Conservation (phyloP, 345 rosid genomes). For the Moricandia moricandioides region DNA sequence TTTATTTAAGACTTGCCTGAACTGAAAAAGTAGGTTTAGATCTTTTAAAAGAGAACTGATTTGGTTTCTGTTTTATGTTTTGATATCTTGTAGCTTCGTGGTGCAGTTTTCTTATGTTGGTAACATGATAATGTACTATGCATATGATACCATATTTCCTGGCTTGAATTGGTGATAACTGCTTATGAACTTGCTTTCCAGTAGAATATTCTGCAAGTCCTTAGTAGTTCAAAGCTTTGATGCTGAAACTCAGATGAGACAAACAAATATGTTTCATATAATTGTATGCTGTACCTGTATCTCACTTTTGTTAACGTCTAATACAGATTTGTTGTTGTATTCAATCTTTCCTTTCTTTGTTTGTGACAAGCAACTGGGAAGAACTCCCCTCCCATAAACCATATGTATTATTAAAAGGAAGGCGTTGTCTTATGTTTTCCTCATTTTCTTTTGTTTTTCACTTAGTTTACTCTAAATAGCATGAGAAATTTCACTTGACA, state of each 20-base stretch:
- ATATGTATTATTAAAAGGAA: neutral
- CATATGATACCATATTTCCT: neutral
- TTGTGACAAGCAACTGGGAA: slow-evolving; percentile 1
- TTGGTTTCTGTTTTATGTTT: neutral
- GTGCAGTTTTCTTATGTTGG: neutral
- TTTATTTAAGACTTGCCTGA: neutral
- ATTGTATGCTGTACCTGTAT: neutral
- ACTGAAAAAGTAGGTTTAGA: neutral
- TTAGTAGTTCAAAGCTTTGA: neutral
- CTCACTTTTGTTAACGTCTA: neutral
- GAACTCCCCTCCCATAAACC: neutral
- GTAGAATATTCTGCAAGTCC: neutral
- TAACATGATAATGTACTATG: neutral
- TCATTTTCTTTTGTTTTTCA: neutral
- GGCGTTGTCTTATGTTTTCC: neutral
- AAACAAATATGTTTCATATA: neutral
- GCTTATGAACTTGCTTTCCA: neutral
- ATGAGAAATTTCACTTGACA: neutral
- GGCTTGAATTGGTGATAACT: neutral
- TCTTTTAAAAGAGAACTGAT: neutral
- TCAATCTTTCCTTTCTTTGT: neutral
- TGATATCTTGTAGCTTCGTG: neutral
- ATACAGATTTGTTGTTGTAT: neutral
- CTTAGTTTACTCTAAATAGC: neutral
- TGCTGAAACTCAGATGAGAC: slow-evolving; percentile 3